Percentiles rank a stretch among this genome's conserved stretches.
These are phyloP conservation scores for Exobasidium rhododendri DNA, from an alignment of 1,284 basidiomycete species.

Conservation along the genomic window DNA sequence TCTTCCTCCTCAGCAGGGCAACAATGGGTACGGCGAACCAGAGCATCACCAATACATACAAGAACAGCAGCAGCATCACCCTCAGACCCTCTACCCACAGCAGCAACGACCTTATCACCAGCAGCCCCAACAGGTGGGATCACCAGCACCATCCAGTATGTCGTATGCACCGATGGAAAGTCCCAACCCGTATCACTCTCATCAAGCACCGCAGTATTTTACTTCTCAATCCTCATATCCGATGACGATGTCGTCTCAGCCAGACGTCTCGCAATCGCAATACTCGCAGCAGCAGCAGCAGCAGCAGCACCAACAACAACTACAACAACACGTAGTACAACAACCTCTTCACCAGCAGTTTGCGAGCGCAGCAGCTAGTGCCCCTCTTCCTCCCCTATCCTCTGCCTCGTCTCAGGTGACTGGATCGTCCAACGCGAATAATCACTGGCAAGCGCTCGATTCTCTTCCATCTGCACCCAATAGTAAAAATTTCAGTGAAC, in stretches of 20 bases:
- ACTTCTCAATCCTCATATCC: background rate
- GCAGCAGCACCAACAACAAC: background rate
- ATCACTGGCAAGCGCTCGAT: background rate
- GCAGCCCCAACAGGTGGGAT: background rate
- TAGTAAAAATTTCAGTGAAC: background rate
- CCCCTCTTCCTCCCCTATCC: background rate
- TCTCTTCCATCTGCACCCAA: background rate
- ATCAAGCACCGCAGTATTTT: conserved; percentile 1
- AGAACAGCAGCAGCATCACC: conserved; percentile 2
- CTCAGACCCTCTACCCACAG: background rate
- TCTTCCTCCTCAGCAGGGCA: background rate
- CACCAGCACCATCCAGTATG: background rate
- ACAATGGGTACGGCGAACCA: background rate
- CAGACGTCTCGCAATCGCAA: background rate
- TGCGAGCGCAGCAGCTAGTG: background rate
- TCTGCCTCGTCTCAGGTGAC: background rate
- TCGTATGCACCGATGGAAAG: background rate
- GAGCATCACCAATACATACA: conserved; percentile 2
- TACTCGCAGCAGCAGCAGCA: background rate
- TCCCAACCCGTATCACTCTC: background rate
- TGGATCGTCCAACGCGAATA: background rate
- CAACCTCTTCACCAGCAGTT: background rate
- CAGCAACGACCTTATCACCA: background rate
- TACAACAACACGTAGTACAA: background rate
- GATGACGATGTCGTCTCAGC: background rate